These are phyloP conservation scores for Chlamydomonas reinhardtii DNA, from an alignment of 163 green algal species.

Conservation along the genomic window DNA sequence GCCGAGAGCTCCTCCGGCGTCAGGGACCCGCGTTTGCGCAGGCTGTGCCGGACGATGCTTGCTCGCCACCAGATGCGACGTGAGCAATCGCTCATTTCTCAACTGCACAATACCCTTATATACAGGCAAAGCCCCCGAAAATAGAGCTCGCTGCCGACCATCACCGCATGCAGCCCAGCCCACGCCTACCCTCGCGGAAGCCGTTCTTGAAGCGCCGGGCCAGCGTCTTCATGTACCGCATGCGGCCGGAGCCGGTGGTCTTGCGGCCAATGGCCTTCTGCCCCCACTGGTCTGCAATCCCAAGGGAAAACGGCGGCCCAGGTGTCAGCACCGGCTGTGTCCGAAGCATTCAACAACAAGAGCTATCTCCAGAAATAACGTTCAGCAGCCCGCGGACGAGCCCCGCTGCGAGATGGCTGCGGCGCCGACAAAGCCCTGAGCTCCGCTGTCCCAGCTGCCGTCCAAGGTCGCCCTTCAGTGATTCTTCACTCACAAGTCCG, in stretches of 20 bases:
- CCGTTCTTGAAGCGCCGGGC: conserved; percentile 95
- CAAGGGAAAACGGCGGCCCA: neutral
- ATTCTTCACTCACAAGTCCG: conserved; percentile 90
- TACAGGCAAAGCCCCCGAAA: no score
- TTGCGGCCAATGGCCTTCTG: conserved; percentile 98
- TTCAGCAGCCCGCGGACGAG: no score
- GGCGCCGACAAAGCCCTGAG: conserved; percentile 3
- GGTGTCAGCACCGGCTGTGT: neutral
- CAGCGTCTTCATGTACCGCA: conserved; percentile 94
- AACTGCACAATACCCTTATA: no score
- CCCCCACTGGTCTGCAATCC: conserved; percentile 94
- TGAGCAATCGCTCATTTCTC: no score
- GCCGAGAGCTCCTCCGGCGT: no score
- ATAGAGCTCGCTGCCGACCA: no score
- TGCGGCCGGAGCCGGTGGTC: conserved; percentile 97
- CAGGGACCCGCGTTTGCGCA: no score
- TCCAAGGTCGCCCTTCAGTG: neutral
- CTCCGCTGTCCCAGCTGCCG: neutral
- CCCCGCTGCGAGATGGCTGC: conserved; percentile 16
- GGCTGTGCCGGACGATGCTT: no score
- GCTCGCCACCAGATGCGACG: no score
- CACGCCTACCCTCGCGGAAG: conserved; percentile 91
- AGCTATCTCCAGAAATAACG: no score
- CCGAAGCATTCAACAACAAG: no score
- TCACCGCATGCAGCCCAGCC: no score